Percentiles rank a stretch among this genome's conserved stretches.
Evolutionary conservation across 2,329 filamentous ascomycete genomes (phyloP).

Genomic region (Akanthomyces lecanii): DNA sequence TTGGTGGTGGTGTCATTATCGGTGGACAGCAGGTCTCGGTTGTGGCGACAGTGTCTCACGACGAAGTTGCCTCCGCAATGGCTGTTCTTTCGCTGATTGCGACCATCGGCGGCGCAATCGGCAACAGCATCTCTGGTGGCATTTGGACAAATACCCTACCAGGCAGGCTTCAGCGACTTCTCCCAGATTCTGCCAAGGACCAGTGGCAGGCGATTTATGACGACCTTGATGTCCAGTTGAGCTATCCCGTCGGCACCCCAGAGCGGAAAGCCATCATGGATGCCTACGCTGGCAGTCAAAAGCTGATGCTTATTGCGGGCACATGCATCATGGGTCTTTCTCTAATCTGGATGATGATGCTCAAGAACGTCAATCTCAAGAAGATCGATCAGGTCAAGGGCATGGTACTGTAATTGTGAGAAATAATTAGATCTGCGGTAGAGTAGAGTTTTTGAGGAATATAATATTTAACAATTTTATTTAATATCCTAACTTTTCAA

Average conservation of each 20-base stretch:
- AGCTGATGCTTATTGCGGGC: constrained; percentile 36
- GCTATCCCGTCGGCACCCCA: constrained; percentile 37
- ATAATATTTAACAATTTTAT: background rate
- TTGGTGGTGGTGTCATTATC: constrained; percentile 24
- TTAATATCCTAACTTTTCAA: constrained; percentile 2
- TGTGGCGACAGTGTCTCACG: constrained; percentile 30
- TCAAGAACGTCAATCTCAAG: constrained; percentile 29
- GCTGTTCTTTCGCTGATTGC: constrained; percentile 30
- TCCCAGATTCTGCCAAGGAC: constrained; percentile 34
- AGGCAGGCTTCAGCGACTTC: constrained; percentile 30
- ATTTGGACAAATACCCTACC: constrained; percentile 37
- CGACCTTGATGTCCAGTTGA: constrained; percentile 31
- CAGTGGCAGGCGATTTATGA: constrained; percentile 41
- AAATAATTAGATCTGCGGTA: background rate
- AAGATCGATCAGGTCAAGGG: constrained; percentile 31
- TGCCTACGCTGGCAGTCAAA: constrained; percentile 46
- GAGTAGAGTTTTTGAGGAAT: background rate
- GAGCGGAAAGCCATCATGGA: constrained; percentile 40
- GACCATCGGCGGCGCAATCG: constrained; percentile 31
- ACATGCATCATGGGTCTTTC: constrained; percentile 27
- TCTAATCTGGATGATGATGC: constrained; percentile 27
- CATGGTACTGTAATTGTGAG: background rate
- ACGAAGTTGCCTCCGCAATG: constrained; percentile 31
- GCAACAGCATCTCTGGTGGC: constrained; percentile 28
- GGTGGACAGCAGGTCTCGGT: constrained; percentile 32